phyloP scores from a whole-genome alignment of 495 filamentous ascomycete species.

The Astrothelium subdiscretum region DNA sequence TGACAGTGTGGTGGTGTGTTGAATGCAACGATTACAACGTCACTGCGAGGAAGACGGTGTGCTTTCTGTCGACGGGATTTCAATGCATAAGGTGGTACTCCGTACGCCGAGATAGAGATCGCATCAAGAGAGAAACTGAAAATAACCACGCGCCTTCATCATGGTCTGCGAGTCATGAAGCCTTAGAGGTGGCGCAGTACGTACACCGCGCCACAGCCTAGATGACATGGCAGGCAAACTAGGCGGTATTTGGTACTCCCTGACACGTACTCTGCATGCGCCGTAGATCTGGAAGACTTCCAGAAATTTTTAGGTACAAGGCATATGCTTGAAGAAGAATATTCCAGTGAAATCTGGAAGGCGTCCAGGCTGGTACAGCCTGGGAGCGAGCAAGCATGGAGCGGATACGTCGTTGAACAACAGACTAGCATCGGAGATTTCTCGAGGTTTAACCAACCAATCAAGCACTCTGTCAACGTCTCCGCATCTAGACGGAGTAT shows the following conservation, averaged over 20 bases:
- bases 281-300: neutral
- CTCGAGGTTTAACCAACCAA: neutral
- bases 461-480: neutral
- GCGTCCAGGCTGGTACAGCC: neutral
- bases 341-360: neutral
- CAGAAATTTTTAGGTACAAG: neutral
- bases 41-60: too few relatives aligned
- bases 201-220: neutral
- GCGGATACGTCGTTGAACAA: neutral
- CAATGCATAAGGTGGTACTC: too few relatives aligned
- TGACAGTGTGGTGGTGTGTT: neutral
- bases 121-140: too few relatives aligned
- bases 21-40: neutral
- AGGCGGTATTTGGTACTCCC: neutral
- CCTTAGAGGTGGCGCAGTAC: neutral
- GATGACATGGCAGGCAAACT: neutral
- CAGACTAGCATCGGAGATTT: neutral
- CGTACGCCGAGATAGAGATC: too few relatives aligned
- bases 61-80: too few relatives aligned
- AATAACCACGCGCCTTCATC: too few relatives aligned
- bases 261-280: neutral
- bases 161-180: neutral
- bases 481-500: neutral
- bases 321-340: conserved; percentile 1
- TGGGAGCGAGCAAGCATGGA: neutral